A percentile compares a stretch with the other conserved stretches of the same genome.
These are phyloP conservation scores for Globisporangium cystogenes DNA, from an alignment of 352 stramenopile genomes.

Conservation along the genomic window DNA sequence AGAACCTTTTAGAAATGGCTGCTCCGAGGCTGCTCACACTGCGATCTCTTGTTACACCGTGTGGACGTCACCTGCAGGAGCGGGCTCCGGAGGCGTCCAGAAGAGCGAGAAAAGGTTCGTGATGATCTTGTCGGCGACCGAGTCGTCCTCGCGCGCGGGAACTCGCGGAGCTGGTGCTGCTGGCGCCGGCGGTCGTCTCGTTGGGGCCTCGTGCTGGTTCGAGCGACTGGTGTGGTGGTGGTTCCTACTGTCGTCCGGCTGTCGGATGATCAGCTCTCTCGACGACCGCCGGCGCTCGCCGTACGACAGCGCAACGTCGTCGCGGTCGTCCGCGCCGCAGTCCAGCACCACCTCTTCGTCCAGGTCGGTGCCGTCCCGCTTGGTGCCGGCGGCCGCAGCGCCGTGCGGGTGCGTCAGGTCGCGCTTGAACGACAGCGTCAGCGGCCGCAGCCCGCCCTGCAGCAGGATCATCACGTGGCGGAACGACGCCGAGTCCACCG, in stretches of 20 bases:
- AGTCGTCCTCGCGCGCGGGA: slow-evolving; percentile 32
- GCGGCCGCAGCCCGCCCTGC: slow-evolving; percentile 66
- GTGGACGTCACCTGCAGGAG: slow-evolving; percentile 21
- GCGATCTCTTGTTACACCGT: too few species aligned
- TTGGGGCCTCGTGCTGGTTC: not conserved
- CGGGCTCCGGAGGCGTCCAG: slow-evolving; percentile 46
- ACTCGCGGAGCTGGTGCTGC: not conserved
- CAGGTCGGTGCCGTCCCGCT: slow-evolving; percentile 15
- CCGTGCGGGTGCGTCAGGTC: slow-evolving; percentile 9
- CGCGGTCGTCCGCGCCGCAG: slow-evolving; percentile 15
- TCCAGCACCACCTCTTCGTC: slow-evolving; percentile 62
- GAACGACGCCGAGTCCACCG: slow-evolving; percentile 63
- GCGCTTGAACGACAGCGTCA: slow-evolving; percentile 75
- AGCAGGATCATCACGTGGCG: slow-evolving; percentile 78
- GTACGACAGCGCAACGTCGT: slow-evolving; percentile 5
- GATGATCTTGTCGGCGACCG: slow-evolving; percentile 78
- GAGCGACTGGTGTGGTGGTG: not conserved
- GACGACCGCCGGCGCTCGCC: slow-evolving; percentile 6
- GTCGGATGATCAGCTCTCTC: slow-evolving; percentile 2
- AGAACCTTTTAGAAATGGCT: too few species aligned
- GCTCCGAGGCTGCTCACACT: too few species aligned
- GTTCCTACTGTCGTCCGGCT: not conserved
- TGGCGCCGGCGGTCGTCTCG: not conserved
- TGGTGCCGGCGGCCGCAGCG: not conserved
- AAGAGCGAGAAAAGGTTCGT: slow-evolving; percentile 83